phyloP scores from a whole-genome alignment of 176 grass and related monocot species.

The Ampelocalamus luodianensis region DNA sequence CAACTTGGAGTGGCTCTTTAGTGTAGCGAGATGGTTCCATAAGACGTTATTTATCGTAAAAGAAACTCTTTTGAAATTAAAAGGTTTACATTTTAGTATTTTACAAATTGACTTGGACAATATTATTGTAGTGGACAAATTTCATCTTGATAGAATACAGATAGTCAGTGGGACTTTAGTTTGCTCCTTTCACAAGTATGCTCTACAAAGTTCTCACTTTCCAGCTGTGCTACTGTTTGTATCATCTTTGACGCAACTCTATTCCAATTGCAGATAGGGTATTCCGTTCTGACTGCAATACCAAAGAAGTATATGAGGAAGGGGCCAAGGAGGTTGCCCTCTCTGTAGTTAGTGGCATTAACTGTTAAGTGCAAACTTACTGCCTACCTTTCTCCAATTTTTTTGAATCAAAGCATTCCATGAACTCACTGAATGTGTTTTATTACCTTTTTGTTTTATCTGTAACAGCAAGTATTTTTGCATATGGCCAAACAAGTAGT shows the following conservation, averaged over 20 bases:
- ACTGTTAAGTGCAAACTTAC: slow-evolving; percentile 67
- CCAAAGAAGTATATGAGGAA: slow-evolving; percentile 80
- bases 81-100: background rate
- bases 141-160: slow-evolving; percentile 17
- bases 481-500: slow-evolving; percentile 99
- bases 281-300: slow-evolving; percentile 71
- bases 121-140: background rate
- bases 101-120: background rate
- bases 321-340: slow-evolving; percentile 85
- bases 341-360: slow-evolving; percentile 95
- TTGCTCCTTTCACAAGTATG: slow-evolving; percentile 41
- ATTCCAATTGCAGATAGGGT: slow-evolving; percentile 69
- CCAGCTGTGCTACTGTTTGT: slow-evolving; percentile 18
- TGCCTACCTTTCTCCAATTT: slow-evolving; percentile 22
- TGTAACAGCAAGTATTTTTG: slow-evolving; percentile 86
- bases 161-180: slow-evolving; percentile 8
- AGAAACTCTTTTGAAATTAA: background rate
- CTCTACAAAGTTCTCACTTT: slow-evolving; percentile 35
- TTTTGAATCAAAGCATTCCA: slow-evolving; percentile 14
- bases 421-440: slow-evolving; percentile 31
- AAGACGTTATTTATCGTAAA: slow-evolving; percentile 5
- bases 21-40: background rate
- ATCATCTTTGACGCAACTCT: slow-evolving; percentile 39
- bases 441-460: slow-evolving; percentile 6
- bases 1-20: slow-evolving; percentile 9